phyloP scores from a whole-genome alignment of 768 basidiomycete genomes.

The Calocera viscosa region DNA sequence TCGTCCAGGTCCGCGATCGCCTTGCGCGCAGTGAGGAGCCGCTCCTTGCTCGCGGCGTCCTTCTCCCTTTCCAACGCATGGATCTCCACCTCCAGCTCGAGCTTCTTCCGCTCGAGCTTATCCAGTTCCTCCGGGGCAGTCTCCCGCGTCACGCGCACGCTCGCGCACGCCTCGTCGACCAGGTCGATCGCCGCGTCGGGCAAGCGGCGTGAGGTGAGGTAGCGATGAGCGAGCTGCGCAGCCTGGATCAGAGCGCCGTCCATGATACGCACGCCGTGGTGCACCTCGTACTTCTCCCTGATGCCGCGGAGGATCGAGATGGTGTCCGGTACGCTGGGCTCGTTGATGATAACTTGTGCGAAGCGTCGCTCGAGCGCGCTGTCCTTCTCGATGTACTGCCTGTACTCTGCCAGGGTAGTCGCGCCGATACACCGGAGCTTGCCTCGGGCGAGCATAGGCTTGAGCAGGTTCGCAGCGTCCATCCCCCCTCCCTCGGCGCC shows the following conservation, averaged over 20 bases:
- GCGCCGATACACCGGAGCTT: conserved; percentile 73
- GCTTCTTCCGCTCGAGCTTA: conserved; percentile 63
- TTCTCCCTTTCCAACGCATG: conserved; percentile 48
- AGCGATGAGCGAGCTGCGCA: conserved; percentile 70
- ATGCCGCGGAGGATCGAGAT: conserved; percentile 72
- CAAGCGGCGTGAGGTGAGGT: conserved; percentile 75
- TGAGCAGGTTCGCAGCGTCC: conserved; percentile 89
- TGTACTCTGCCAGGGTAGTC: conserved; percentile 79
- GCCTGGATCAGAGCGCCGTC: conserved; percentile 64
- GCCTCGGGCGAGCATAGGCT: conserved; percentile 77
- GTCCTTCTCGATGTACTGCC: conserved; percentile 84
- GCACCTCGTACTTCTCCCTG: conserved; percentile 75
- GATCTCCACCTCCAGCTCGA: conserved; percentile 48
- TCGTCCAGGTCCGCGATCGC: conserved; percentile 75
- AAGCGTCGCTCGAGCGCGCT: conserved; percentile 84
- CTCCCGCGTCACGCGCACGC: conserved; percentile 77
- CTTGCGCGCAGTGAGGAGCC: conserved; percentile 60
- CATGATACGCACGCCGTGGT: conserved; percentile 86
- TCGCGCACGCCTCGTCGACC: conserved; percentile 84
- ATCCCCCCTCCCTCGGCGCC: conserved; percentile 64
- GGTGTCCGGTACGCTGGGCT: conserved; percentile 73
- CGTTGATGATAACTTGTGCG: conserved; percentile 78
- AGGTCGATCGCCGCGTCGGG: conserved; percentile 83
- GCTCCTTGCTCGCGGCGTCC: conserved; percentile 75
- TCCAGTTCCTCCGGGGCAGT: conserved; percentile 79